Evolutionary conservation across 1,139 yeast genomes (phyloP).

Genomic region (Yamadazyma aaseri): DNA sequence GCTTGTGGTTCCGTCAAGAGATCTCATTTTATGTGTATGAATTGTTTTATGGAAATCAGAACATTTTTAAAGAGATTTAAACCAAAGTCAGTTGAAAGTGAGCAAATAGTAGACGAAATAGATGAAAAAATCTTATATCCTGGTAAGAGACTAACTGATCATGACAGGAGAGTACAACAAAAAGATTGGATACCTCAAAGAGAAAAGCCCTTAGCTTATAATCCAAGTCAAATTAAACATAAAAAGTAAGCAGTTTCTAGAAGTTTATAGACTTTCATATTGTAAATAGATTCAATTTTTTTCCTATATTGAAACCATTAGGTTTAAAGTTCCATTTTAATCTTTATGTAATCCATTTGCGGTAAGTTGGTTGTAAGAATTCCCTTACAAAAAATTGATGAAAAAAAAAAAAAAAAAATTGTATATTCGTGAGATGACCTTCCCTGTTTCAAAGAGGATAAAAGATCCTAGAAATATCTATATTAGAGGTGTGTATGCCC

Average conservation of each 20-base stretch:
- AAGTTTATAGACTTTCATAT: neutral
- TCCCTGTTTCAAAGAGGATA: slow-evolving; percentile 13
- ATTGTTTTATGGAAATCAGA: slow-evolving; percentile 82
- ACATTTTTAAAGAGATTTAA: slow-evolving; percentile 53
- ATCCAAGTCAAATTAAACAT: slow-evolving; percentile 22
- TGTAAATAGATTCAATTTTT: slow-evolving; percentile 5
- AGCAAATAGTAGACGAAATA: slow-evolving; percentile 50
- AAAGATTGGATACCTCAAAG: slow-evolving; percentile 66
- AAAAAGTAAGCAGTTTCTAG: slow-evolving; percentile 11
- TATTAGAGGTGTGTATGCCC: slow-evolving; percentile 22
- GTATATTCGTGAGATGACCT: slow-evolving; percentile 3
- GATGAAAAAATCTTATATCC: slow-evolving; percentile 75
- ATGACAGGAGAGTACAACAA: slow-evolving; percentile 44
- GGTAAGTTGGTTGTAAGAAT: too few relatives aligned
- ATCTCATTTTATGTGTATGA: slow-evolving; percentile 88
- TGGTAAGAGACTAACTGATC: slow-evolving; percentile 53
- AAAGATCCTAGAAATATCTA: slow-evolving; percentile 24
- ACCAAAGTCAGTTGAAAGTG: slow-evolving; percentile 25
- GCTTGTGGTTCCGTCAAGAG: slow-evolving; percentile 93
- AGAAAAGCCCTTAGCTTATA: slow-evolving; percentile 34
- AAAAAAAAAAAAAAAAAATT: slow-evolving; percentile 1
- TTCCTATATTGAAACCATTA: neutral
- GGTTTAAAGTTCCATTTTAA: neutral
- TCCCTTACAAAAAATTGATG: neutral
- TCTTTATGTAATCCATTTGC: neutral